Conservation (phyloP, 139 green algal genomes). For the Chlorokybus atmophyticus region DNA sequence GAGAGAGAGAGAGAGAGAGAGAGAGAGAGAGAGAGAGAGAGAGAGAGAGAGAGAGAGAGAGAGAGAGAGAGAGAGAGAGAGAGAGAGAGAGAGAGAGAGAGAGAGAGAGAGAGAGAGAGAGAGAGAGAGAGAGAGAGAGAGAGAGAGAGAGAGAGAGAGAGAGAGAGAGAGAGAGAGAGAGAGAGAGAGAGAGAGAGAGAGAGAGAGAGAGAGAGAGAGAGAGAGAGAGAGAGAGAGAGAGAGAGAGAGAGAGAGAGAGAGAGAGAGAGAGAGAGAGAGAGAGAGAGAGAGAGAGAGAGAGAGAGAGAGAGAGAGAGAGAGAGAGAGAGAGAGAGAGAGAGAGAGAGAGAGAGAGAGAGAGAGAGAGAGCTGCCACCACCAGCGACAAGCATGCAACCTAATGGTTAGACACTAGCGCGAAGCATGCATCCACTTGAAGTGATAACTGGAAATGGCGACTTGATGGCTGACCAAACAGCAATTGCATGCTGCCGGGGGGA, state of each 20-base stretch:
- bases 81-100: slow-evolving; percentile 3
- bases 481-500: no score
- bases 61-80: slow-evolving; percentile 3
- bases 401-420: no score
- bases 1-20: background rate
- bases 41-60: slow-evolving; percentile 3
- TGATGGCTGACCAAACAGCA: no score
- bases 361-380: background rate
- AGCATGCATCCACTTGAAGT: no score
- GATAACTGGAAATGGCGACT: no score
- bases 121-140: slow-evolving; percentile 1
- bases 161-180: slow-evolving; percentile 3
- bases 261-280: slow-evolving; percentile 3
- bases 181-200: background rate
- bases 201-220: background rate
- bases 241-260: slow-evolving; percentile 1
- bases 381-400: no score
- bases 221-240: background rate
- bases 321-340: background rate
- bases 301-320: slow-evolving; percentile 3
- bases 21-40: slow-evolving; percentile 1
- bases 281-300: slow-evolving; percentile 3
- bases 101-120: slow-evolving; percentile 3
- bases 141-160: slow-evolving; percentile 3
- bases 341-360: slow-evolving; percentile 3